Evolutionary conservation across 768 basidiomycete genomes (phyloP).

Genomic region (Clitopilus hobsonii): DNA sequence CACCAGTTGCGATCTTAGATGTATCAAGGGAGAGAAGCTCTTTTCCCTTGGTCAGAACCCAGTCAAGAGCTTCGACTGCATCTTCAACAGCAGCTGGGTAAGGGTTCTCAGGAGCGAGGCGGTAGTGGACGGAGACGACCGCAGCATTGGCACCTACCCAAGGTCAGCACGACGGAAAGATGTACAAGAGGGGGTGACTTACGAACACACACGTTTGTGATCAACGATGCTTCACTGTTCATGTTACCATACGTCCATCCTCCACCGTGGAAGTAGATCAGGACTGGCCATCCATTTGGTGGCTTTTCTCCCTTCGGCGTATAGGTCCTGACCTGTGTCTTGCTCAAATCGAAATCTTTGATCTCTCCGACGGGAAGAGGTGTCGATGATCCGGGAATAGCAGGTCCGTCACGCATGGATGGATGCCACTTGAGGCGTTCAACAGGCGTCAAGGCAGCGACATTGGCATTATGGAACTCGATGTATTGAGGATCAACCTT

Average conservation of each 20-base stretch:
- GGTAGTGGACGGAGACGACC: slow-evolving; percentile 65
- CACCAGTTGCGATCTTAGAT: slow-evolving; percentile 61
- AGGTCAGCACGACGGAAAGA: background rate
- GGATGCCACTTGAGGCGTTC: slow-evolving; percentile 64
- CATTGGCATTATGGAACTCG: slow-evolving; percentile 49
- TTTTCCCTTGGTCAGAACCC: slow-evolving; percentile 49
- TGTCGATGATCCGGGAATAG: slow-evolving; percentile 52
- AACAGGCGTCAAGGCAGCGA: slow-evolving; percentile 41
- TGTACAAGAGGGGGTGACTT: slow-evolving; percentile 8
- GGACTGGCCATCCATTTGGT: slow-evolving; percentile 60
- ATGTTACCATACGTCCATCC: slow-evolving; percentile 77
- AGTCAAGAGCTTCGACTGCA: slow-evolving; percentile 60
- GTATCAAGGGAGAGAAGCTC: slow-evolving; percentile 42
- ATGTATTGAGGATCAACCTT: slow-evolving; percentile 66
- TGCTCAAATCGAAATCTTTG: slow-evolving; percentile 46
- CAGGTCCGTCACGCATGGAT: slow-evolving; percentile 42
- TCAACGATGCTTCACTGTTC: slow-evolving; percentile 53
- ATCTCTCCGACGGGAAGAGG: slow-evolving; percentile 53
- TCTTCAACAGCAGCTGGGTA: slow-evolving; percentile 73
- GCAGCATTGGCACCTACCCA: slow-evolving; percentile 54
- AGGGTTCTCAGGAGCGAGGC: slow-evolving; percentile 64
- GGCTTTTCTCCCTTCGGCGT: slow-evolving; percentile 53
- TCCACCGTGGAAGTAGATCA: slow-evolving; percentile 75
- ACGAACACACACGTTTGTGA: slow-evolving; percentile 58
- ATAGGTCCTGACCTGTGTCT: slow-evolving; percentile 57